Base-by-base conservation (phyloP, 345 rosid species). In the Mallotus nudiflorus region DNA sequence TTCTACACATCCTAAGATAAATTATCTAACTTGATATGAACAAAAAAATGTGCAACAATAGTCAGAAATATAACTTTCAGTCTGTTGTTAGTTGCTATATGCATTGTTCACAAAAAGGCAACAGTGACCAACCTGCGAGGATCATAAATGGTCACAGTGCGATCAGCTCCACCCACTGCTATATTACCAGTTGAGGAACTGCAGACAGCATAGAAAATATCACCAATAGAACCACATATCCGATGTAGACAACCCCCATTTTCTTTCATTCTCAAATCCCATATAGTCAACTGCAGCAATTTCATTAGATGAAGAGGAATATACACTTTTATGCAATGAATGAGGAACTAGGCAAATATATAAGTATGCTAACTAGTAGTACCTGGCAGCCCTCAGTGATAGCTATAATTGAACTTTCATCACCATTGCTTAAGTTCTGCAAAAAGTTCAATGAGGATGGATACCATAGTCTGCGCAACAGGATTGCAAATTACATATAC, bases 331-430 rank as follows among this genome's bases (percentile, higher is more conserved):
- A 19, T 19, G 18, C 8, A 12, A 13, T 27, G 37, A 52, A 52
- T 18, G 15, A 18, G 52, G 22, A 20, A 29, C 39, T 28, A 42
- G 20, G 60, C 20, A 60, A 33, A 54, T 50, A 31, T 9, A 48
- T 25, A 37, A 44, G 45, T 0, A 52, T 6, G 58, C 28, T 66
- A 62, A 48, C 63, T 15, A 31, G 27, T 18, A 57, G 35, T 74
- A 85, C 91, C 89, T 89, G 89, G 80, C 88, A 81, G 57, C 93
- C 90, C 77, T 89, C 91, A 15, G 87, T 67, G 31, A 89, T 70
- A 9, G 91, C 90, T 64, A 87, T 66, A 71, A 81, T 60, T 35
- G 85, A 80, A 76, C 53, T 70, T 68, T 70, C 88, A 74, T 67
- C 77, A n/a, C 80, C 85, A 69, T 78, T 61, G 72, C 82, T 69